These are phyloP conservation scores for Polyporus arcularius DNA, from an alignment of 768 basidiomycete species.

Conservation along the genomic window DNA sequence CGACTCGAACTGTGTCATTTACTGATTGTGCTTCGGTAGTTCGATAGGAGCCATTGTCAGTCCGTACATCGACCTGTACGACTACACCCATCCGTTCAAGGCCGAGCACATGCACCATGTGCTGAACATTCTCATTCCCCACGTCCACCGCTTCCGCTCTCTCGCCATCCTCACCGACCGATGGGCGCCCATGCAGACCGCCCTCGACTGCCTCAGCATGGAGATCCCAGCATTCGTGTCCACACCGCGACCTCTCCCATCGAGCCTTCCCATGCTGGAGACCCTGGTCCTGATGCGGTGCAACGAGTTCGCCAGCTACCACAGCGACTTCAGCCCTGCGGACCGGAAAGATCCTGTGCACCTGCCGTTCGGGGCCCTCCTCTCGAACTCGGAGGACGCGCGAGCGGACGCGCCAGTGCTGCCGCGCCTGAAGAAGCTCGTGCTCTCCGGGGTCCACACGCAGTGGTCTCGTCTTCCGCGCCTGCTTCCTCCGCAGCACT, in stretches of 20 bases:
- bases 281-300: conserved; percentile 59
- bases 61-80: conserved; percentile 14
- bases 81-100: conserved; percentile 21
- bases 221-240: conserved; percentile 26
- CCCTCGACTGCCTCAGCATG: conserved; percentile 45
- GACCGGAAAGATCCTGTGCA: conserved; percentile 39
- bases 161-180: conserved; percentile 55
- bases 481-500: conserved; percentile 7
- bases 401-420: conserved; percentile 17
- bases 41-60: conserved; percentile 12
- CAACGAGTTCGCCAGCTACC: conserved; percentile 55
- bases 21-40: neutral
- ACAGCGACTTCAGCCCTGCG: conserved; percentile 44
- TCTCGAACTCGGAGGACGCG: conserved; percentile 1
- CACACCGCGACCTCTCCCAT: conserved; percentile 28
- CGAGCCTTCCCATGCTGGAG: conserved; percentile 37
- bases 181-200: conserved; percentile 59
- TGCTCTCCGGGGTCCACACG: conserved; percentile 58
- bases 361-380: conserved; percentile 21
- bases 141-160: conserved; percentile 54
- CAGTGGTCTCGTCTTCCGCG: conserved; percentile 48
- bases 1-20: neutral
- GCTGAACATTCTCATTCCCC: conserved; percentile 50
- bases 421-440: conserved; percentile 49
- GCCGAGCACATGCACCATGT: conserved; percentile 40